Conservation (phyloP, 768 basidiomycete genomes). For the Phylloporus rhodoxanthus region DNA sequence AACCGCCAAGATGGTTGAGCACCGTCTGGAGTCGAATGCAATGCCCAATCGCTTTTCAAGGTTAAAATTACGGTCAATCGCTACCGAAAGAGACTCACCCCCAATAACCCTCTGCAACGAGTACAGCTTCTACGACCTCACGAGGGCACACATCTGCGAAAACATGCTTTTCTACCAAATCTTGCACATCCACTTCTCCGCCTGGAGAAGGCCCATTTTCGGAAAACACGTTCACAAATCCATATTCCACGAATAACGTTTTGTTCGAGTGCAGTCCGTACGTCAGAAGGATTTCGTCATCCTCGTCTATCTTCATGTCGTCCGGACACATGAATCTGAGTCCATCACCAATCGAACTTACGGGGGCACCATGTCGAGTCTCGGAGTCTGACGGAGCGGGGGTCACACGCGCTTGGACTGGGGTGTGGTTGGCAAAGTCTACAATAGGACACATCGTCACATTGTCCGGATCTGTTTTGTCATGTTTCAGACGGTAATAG, state of each 20-base stretch:
- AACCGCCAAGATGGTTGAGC: constrained; percentile 79
- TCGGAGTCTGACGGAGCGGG: constrained; percentile 36
- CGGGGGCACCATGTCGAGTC: constrained; percentile 33
- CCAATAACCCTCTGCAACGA: constrained; percentile 74
- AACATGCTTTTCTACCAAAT: constrained; percentile 48
- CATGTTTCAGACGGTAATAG: constrained; percentile 53
- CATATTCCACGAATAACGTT: constrained; percentile 83
- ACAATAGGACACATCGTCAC: constrained; percentile 84
- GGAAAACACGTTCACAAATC: constrained; percentile 55
- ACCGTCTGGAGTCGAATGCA: constrained; percentile 54
- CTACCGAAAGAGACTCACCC: constrained; percentile 45
- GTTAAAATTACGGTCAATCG: neutral
- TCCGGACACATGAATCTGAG: constrained; percentile 49
- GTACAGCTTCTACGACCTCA: constrained; percentile 43
- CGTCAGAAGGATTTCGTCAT: constrained; percentile 66
- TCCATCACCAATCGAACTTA: constrained; percentile 36
- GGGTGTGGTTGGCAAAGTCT: constrained; percentile 83
- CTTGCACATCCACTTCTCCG: constrained; percentile 62
- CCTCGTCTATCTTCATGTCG: constrained; percentile 35
- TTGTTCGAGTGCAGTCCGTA: constrained; percentile 80
- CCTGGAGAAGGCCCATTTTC: constrained; percentile 24
- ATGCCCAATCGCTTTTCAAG: constrained; percentile 65
- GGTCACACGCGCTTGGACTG: constrained; percentile 37
- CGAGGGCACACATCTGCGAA: constrained; percentile 36
- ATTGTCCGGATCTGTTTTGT: constrained; percentile 59